These are phyloP conservation scores for Talaromyces sp. DNA, from an alignment of 2,329 filamentous ascomycete species.

Conservation along the genomic window DNA sequence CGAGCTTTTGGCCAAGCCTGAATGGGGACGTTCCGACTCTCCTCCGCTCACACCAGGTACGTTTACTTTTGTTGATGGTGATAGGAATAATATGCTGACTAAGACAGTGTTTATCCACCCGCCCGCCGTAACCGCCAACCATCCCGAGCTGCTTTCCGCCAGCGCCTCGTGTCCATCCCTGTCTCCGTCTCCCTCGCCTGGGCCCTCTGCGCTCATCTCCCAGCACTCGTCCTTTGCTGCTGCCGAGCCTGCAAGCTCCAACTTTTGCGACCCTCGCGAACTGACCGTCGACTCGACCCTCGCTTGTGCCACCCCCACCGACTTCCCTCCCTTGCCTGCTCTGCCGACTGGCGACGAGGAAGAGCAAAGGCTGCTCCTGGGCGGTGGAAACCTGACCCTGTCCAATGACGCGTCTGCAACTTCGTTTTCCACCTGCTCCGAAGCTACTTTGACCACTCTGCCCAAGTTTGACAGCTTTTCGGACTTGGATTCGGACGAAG, in stretches of 20 bases:
- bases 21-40: conserved; percentile 73
- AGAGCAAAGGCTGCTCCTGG: conserved; percentile 32
- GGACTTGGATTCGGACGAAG: conserved; percentile 86
- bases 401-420: conserved; percentile 34
- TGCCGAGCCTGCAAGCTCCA: conserved; percentile 65
- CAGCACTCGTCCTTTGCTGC: conserved; percentile 64
- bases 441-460: conserved; percentile 55
- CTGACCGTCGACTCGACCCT: conserved; percentile 61
- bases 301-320: conserved; percentile 48
- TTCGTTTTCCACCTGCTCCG: conserved; percentile 37
- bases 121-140: conserved; percentile 59
- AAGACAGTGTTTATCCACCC: conserved; percentile 61
- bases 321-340: conserved; percentile 56
- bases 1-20: conserved; percentile 67
- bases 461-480: conserved; percentile 80
- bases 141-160: conserved; percentile 68
- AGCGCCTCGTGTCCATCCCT: conserved; percentile 71
- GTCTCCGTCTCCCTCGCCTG: conserved; percentile 79
- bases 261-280: conserved; percentile 89
- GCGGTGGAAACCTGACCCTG: conserved; percentile 32
- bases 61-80: conserved; percentile 25
- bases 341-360: conserved; percentile 46
- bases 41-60: conserved; percentile 88
- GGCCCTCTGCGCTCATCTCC: conserved; percentile 67
- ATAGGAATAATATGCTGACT: conserved; percentile 18